These are phyloP conservation scores for Coniochaeta prunicola DNA, from an alignment of 2,329 filamentous ascomycete species.

Conservation along the genomic window DNA sequence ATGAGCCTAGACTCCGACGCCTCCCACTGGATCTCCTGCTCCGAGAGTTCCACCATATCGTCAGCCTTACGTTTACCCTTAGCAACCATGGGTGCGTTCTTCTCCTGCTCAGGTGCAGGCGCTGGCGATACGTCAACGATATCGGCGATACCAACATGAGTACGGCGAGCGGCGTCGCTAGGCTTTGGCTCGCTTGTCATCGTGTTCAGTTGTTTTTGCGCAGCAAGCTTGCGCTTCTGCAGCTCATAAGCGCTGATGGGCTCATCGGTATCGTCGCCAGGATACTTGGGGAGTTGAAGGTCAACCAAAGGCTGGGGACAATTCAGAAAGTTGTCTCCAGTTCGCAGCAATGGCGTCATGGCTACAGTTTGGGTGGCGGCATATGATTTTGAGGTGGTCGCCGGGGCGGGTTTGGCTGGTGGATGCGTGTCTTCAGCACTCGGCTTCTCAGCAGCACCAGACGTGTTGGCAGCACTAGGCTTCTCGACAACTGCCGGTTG, in stretches of 20 bases:
- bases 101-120: not conserved
- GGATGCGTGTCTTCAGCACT: not conserved
- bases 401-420: not conserved
- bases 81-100: not conserved
- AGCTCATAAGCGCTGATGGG: not conserved
- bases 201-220: not conserved
- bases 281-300: not conserved
- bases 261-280: not conserved
- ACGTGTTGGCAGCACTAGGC: not conserved
- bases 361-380: not conserved
- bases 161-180: constrained; percentile 5
- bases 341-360: not conserved
- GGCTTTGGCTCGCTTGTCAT: not conserved
- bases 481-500: not conserved
- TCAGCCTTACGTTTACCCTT: constrained; percentile 23
- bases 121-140: constrained; percentile 9
- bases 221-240: not conserved
- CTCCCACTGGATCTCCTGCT: constrained; percentile 12
- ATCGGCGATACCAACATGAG: constrained; percentile 12
- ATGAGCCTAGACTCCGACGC: not conserved
- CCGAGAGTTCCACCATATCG: constrained; percentile 17
- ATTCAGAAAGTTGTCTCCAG: not conserved
- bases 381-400: not conserved
- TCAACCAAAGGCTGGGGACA: not conserved
- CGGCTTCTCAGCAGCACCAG: not conserved